Evolutionary conservation across 2,329 filamentous ascomycete genomes (phyloP).

Genomic region (Cladosporium sphaerospermum): DNA sequence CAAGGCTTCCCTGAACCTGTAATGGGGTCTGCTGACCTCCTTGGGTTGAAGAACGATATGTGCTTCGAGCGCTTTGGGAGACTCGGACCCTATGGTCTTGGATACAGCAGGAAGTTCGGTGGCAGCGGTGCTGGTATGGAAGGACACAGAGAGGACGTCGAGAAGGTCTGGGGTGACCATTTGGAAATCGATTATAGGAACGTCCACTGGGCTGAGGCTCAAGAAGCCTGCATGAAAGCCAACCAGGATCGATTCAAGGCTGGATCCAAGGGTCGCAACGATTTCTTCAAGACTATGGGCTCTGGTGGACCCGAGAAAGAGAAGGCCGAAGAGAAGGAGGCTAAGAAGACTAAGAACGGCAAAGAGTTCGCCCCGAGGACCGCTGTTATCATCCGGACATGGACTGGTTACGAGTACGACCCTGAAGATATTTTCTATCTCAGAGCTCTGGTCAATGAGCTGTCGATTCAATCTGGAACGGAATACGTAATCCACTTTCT

Average conservation of each 20-base stretch:
- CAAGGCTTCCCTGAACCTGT: constrained; percentile 78
- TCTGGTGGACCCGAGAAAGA: constrained; percentile 24
- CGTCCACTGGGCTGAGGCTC: constrained; percentile 72
- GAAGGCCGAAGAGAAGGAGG: constrained; percentile 20
- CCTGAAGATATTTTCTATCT: constrained; percentile 77
- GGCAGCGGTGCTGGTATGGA: constrained; percentile 81
- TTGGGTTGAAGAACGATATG: constrained; percentile 74
- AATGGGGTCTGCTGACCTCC: constrained; percentile 77
- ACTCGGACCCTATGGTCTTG: constrained; percentile 81
- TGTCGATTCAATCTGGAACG: constrained; percentile 69
- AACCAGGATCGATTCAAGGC: constrained; percentile 64
- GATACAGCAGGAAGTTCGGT: constrained; percentile 71
- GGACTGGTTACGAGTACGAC: constrained; percentile 72
- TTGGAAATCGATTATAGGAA: constrained; percentile 70
- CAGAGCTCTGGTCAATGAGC: constrained; percentile 72
- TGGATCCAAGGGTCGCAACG: constrained; percentile 27
- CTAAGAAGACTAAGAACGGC: constrained; percentile 11
- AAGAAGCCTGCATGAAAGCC: constrained; percentile 63
- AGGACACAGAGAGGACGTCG: constrained; percentile 74
- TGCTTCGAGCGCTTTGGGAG: constrained; percentile 92
- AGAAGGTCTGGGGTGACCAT: constrained; percentile 66
- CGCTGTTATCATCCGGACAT: constrained; percentile 74
- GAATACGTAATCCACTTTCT: constrained; percentile 81
- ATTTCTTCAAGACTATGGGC: constrained; percentile 37
- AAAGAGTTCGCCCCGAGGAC: constrained; percentile 47